These are phyloP conservation scores for Naganishia randhawae DNA, from an alignment of 768 basidiomycete species.

Conservation along the genomic window DNA sequence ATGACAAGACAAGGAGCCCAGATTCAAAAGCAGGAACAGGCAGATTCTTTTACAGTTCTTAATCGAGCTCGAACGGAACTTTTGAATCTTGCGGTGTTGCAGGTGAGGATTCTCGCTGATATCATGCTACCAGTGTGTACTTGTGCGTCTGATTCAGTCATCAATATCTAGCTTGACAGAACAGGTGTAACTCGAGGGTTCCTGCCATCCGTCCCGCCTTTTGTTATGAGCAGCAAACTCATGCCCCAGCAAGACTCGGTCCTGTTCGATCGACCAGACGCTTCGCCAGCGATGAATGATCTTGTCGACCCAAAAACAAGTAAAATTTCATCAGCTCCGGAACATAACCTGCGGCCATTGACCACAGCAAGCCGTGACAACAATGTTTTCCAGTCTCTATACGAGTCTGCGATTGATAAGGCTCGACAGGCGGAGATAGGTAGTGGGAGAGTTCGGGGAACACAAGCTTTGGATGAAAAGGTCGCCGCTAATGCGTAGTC, in stretches of 20 bases:
- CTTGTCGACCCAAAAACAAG: conserved; percentile 27
- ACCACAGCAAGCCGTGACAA: background rate
- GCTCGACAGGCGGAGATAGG: conserved; percentile 79
- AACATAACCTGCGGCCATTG: background rate
- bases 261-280: conserved; percentile 38
- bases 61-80: conserved; percentile 18
- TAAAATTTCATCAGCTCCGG: conserved; percentile 13
- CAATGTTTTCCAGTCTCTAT: conserved; percentile 16
- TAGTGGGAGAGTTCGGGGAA: conserved; percentile 79
- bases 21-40: conserved; percentile 9
- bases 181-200: conserved; percentile 72
- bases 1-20: background rate
- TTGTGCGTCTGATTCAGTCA: conserved; percentile 36
- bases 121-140: conserved; percentile 51
- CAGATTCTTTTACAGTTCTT: conserved; percentile 4
- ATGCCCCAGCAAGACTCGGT: conserved; percentile 40
- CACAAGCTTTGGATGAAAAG: conserved; percentile 75
- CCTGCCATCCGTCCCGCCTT: conserved; percentile 69
- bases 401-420: conserved; percentile 52
- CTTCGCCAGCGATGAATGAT: conserved; percentile 29
- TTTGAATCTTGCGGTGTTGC: conserved; percentile 14
- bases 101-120: conserved; percentile 39
- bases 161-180: conserved; percentile 67
- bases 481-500: conserved; percentile 86
- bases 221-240: conserved; percentile 55